phyloP scores from a whole-genome alignment of 805 yeast species.

The Candida succiphila region DNA sequence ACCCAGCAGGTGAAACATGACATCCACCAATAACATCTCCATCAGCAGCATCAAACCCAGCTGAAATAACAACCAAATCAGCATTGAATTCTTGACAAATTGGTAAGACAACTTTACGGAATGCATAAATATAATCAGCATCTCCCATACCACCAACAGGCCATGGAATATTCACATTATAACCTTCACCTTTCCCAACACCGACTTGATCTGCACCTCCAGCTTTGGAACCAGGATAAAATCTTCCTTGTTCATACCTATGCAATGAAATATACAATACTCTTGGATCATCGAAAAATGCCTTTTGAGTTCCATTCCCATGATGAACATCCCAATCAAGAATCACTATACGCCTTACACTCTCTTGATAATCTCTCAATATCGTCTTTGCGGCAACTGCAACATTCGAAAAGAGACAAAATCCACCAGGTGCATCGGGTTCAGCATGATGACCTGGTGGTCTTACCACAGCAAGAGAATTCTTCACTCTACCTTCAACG shows the following conservation, averaged over 20 bases:
- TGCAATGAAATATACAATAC: conserved; percentile 89
- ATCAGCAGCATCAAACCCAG: conserved; percentile 98
- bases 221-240: conserved; percentile 87
- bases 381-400: conserved; percentile 93
- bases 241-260: conserved; percentile 83
- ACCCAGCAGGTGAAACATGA: conserved; percentile 90
- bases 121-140: conserved; percentile 91
- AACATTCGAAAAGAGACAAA: conserved; percentile 90
- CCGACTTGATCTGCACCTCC: conserved; percentile 82
- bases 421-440: conserved; percentile 95
- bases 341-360: conserved; percentile 73
- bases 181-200: conserved; percentile 79
- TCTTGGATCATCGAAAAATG: conserved; percentile 80
- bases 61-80: conserved; percentile 82
- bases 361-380: conserved; percentile 75
- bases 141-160: conserved; percentile 85
- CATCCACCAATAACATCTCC: conserved; percentile 97
- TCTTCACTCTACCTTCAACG: conserved; percentile 84
- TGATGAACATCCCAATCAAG: conserved; percentile 99
- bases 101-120: conserved; percentile 78
- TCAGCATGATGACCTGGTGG: conserved; percentile 99
- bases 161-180: conserved; percentile 90
- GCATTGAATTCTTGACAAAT: conserved; percentile 84
- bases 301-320: conserved; percentile 96
- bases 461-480: conserved; percentile 87